A percentile compares a stretch with the other conserved stretches of the same genome.
phyloP scores from a whole-genome alignment of 306 rosid species.

The Ochetophila trinervis region DNA sequence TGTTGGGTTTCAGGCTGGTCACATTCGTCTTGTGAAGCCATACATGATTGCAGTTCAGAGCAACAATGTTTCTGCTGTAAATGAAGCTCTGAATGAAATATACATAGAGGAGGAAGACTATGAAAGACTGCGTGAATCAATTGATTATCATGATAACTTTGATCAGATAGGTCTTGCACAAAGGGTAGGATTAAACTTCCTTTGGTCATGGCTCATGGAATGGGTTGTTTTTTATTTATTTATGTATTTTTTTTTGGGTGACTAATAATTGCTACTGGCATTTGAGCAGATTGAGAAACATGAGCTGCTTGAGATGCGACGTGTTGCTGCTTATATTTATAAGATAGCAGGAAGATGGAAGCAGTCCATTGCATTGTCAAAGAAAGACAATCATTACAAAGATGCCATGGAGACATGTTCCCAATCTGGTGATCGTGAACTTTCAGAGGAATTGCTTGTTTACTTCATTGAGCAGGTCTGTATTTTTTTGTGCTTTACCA shows the following conservation, averaged over 20 bases:
- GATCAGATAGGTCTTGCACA: slow-evolving; percentile 98
- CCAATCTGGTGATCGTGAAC: slow-evolving; percentile 95
- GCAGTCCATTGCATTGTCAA: slow-evolving; percentile 96
- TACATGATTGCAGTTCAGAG: slow-evolving; percentile 99
- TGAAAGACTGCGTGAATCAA: slow-evolving; percentile 90
- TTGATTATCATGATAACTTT: slow-evolving; percentile 88
- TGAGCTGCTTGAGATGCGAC: slow-evolving; percentile 97
- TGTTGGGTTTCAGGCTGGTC: slow-evolving; percentile 72
- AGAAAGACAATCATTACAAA: slow-evolving; percentile 95
- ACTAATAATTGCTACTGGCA: slow-evolving; percentile 1
- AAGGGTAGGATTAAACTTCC: slow-evolving; percentile 51
- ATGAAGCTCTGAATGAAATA: slow-evolving; percentile 94
- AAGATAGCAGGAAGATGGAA: slow-evolving; percentile 97
- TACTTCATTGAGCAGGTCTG: slow-evolving; percentile 90
- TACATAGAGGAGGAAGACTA: slow-evolving; percentile 97
- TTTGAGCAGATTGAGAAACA: slow-evolving; percentile 85
- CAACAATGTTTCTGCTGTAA: slow-evolving; percentile 94
- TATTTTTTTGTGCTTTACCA: not conserved
- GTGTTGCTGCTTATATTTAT: slow-evolving; percentile 94
- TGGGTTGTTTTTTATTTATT: too few relatives aligned
- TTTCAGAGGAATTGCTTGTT: slow-evolving; percentile 87
- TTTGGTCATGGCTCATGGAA: not conserved
- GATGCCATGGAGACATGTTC: slow-evolving; percentile 99
- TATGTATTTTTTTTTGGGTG: not conserved
- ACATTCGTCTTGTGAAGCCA: slow-evolving; percentile 88